These are phyloP conservation scores for Arachis monticola DNA, from an alignment of 331 rosid genomes.

Conservation along the genomic window DNA sequence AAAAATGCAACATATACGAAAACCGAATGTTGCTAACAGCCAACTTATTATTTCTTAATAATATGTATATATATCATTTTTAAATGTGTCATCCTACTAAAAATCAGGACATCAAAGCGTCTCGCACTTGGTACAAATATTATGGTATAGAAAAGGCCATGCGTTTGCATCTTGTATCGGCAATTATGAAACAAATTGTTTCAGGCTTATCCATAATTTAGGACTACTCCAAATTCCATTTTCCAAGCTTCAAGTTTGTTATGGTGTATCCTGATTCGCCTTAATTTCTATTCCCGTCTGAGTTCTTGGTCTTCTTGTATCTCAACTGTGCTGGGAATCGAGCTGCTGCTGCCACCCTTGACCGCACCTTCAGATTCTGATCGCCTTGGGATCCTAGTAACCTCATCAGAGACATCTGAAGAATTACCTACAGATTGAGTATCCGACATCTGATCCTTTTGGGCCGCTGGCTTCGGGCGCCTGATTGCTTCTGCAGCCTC, in stretches of 20 bases:
- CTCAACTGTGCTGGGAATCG: conserved; percentile 49
- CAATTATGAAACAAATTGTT: conserved; percentile 25
- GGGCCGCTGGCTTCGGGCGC: conserved; percentile 68
- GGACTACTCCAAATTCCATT: conserved; percentile 27
- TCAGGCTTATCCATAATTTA: conserved; percentile 28
- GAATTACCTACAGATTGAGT: conserved; percentile 49
- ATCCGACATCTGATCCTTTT: conserved; percentile 56
- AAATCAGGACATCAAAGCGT: too few species aligned
- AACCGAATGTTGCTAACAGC: not conserved
- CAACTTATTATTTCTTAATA: not conserved
- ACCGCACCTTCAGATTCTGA: conserved; percentile 58
- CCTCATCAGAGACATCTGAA: conserved; percentile 60
- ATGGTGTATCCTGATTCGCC: conserved; percentile 32
- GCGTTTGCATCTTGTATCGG: conserved; percentile 30
- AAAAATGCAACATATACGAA: not conserved
- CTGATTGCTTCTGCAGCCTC: conserved; percentile 96
- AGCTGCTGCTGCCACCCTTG: conserved; percentile 44
- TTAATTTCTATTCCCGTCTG: conserved; percentile 36
- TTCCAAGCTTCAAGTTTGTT: conserved; percentile 26
- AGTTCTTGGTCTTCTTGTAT: conserved; percentile 55
- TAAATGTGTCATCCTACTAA: too few species aligned
- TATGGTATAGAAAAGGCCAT: not conserved
- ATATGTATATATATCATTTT: too few species aligned
- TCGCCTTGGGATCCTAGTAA: conserved; percentile 45
- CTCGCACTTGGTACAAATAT: too few species aligned